A percentile compares a stretch with the other conserved stretches of the same genome.
Evolutionary conservation across 176 grass and related monocot species (phyloP).

Genomic region (Musa schizocarpa): DNA sequence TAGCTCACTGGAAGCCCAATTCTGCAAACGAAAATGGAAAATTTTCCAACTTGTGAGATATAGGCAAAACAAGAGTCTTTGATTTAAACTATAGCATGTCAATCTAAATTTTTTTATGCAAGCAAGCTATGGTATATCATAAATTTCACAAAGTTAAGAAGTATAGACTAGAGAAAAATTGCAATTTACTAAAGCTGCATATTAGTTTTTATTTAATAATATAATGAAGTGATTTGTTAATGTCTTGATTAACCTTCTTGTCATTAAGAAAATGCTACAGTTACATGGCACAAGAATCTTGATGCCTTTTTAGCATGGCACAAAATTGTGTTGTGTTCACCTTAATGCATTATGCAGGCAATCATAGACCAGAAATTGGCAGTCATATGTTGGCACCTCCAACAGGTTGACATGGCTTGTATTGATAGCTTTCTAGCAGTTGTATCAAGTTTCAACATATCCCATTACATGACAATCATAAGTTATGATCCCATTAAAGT

Average conservation of each 20-base stretch:
- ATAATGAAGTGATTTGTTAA: neutral
- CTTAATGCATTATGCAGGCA: neutral
- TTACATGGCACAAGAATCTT: neutral
- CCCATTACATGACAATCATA: neutral
- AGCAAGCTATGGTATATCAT: neutral
- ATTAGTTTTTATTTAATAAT: neutral
- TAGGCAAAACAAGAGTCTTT: neutral
- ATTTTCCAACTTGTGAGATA: neutral
- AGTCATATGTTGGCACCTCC: neutral
- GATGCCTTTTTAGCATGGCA: neutral
- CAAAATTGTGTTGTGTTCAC: neutral
- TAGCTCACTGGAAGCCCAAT: slow-evolving; percentile 70
- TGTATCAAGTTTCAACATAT: neutral
- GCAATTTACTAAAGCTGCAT: too few species aligned
- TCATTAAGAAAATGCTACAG: neutral
- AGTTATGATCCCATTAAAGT: too few species aligned
- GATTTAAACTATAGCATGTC: neutral
- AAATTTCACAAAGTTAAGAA: neutral
- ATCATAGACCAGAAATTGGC: neutral
- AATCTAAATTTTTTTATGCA: neutral
- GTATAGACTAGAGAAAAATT: too few species aligned
- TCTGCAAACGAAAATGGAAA: slow-evolving; percentile 34
- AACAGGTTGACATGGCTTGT: neutral
- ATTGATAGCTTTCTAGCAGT: neutral
- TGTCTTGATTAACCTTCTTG: neutral